Conservation (phyloP, 1,284 basidiomycete genomes). For the Porodaedalea pini region DNA sequence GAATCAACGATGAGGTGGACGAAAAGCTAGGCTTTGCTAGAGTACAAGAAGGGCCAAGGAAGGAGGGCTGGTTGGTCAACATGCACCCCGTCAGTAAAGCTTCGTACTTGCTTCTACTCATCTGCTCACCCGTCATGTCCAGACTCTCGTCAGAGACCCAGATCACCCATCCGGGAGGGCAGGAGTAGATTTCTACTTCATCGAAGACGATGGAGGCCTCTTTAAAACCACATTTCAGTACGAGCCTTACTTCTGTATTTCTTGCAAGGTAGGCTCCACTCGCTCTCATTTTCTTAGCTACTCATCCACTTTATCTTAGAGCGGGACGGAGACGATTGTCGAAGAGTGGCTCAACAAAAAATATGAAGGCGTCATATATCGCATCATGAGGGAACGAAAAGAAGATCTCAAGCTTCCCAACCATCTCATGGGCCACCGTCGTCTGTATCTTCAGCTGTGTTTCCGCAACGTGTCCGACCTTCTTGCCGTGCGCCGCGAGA, state of each 20-base stretch:
- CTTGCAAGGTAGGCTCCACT: slow-evolving; percentile 66
- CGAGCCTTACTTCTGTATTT: slow-evolving; percentile 93
- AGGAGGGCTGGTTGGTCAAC: slow-evolving; percentile 94
- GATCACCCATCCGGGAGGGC: slow-evolving; percentile 79
- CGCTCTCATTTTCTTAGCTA: background rate
- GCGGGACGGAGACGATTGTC: slow-evolving; percentile 83
- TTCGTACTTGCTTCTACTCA: background rate
- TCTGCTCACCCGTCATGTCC: background rate
- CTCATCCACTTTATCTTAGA: slow-evolving; percentile 39
- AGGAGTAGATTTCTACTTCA: slow-evolving; percentile 96
- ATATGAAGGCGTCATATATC: slow-evolving; percentile 83
- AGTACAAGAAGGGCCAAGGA: slow-evolving; percentile 68
- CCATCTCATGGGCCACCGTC: slow-evolving; percentile 89
- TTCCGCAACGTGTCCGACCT: slow-evolving; percentile 95
- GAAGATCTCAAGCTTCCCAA: slow-evolving; percentile 96
- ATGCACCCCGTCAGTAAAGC: slow-evolving; percentile 85
- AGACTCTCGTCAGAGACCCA: slow-evolving; percentile 85
- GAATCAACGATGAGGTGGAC: slow-evolving; percentile 82
- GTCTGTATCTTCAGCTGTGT: slow-evolving; percentile 84
- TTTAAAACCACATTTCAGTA: slow-evolving; percentile 94
- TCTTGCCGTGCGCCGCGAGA: slow-evolving; percentile 81
- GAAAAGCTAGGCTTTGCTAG: slow-evolving; percentile 88
- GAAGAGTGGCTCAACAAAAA: slow-evolving; percentile 96
- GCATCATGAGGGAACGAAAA: slow-evolving; percentile 80
- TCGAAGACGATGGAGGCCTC: slow-evolving; percentile 93